Evolutionary conservation across 164 flowering plant species (phyloP), one percentile per base, ranked within the genome.

Genomic region (Nymphaea colorata): DNA sequence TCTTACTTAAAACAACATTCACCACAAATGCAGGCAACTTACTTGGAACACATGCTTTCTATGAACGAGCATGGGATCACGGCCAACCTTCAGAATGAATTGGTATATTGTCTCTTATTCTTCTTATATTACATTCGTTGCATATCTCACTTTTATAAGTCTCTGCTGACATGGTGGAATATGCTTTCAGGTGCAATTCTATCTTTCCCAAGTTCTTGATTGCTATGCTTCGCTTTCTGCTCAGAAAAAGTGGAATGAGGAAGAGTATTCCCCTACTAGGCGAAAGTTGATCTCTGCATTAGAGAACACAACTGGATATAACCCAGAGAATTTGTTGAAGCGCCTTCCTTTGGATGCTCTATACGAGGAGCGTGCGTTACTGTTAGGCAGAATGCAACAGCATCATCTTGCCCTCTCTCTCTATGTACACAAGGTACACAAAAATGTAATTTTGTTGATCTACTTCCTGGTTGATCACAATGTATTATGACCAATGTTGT

Each of bases 161-260:
- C 55, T 47, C 12, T 47, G 55, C 55, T 47, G 7, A 47, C 3
- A 47, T 4, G 12, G 55, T 47, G 2, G 55, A 14, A 36, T 61
- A 11, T 61, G 6, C 41, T 5, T 44, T 63, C 69, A 95, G 99
- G 89, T 95, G 69, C 99, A 95, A 90, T 84, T 93, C 63, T 95
- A 95, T 82, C 95, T 95, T n/a, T 90, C 89, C 1, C 97, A 95
- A 79, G 97, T 92, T 64, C 96, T 92, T 76, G 97, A 95, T 8
- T 90, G 87, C 90, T 73, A 92, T 73, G 75, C 79, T 5, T 89
- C 89, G 62, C 77, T 85, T 62, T 78, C 61, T 71, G 73, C 89
- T 74, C 89, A 90, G 64, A 79, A 84, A 57, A 83, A 83, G 59
- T 95, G 99, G 99, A 90, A 89, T 69, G 99, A 95, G 77, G 86